A percentile compares a stretch with the other conserved stretches of the same genome.
These are phyloP conservation scores for Phascolomyces articulosus DNA, from an alignment of 371 early-diverging fungal species.

Conservation along the genomic window DNA sequence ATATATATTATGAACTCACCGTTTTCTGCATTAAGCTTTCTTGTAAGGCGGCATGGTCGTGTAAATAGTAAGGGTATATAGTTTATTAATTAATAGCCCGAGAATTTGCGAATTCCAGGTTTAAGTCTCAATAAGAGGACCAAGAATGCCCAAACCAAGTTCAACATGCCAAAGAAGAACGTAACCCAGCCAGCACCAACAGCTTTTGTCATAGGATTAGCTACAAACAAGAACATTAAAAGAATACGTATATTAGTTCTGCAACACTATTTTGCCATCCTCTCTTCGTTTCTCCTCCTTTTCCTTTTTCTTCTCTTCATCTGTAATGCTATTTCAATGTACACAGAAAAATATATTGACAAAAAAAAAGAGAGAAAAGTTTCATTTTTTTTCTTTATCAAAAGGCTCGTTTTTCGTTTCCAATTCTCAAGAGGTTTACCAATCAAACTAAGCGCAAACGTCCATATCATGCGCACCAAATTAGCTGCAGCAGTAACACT, in stretches of 20 bases:
- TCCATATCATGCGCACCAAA: conserved; percentile 57
- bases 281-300: not conserved
- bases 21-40: too few species aligned
- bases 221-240: conserved; percentile 11
- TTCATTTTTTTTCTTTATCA: too few species aligned
- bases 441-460: conserved; percentile 58
- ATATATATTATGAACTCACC: too few species aligned
- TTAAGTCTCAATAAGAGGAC: conserved; percentile 39
- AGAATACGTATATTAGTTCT: not conserved
- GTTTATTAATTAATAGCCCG: conserved; percentile 24
- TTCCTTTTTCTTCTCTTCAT: conserved; percentile 21
- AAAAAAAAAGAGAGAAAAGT: not conserved
- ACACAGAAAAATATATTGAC: not conserved
- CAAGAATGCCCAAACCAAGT: conserved; percentile 46
- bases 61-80: too few species aligned
- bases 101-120: conserved; percentile 33
- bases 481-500: conserved; percentile 65
- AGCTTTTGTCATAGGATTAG: conserved; percentile 50
- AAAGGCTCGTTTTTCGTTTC: not conserved
- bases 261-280: too few species aligned
- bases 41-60: too few species aligned
- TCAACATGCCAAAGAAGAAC: conserved; percentile 48
- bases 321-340: not conserved
- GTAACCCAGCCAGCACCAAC: conserved; percentile 41
- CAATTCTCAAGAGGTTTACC: conserved; percentile 34